A percentile compares a stretch with the other conserved stretches of the same genome.
These are phyloP conservation scores for Pezicula radicicola DNA, from an alignment of 2,329 filamentous ascomycete genomes.

Conservation along the genomic window DNA sequence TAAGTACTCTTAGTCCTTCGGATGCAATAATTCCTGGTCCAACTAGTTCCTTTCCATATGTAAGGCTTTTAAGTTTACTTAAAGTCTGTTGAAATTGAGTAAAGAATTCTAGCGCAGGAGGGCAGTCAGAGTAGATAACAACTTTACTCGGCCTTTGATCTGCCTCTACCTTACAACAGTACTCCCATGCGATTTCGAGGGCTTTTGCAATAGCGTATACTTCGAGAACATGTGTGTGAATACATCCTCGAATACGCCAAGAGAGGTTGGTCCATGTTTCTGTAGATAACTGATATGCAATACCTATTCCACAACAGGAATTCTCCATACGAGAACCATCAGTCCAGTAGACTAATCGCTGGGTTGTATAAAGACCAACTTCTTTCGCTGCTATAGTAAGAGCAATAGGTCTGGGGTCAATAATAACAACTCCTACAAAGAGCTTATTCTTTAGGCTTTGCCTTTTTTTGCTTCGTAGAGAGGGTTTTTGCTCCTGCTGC, in stretches of 20 bases:
- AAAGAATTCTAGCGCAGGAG: slow-evolving; percentile 2
- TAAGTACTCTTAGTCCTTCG: slow-evolving; percentile 4
- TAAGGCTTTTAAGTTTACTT: not conserved
- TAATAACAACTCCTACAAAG: slow-evolving; percentile 4
- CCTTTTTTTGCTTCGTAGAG: not conserved
- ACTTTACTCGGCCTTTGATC: slow-evolving; percentile 2
- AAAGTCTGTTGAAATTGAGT: not conserved
- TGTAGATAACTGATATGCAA: slow-evolving; percentile 2
- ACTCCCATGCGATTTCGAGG: slow-evolving; percentile 7
- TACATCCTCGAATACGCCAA: slow-evolving; percentile 4
- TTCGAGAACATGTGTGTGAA: slow-evolving; percentile 4
- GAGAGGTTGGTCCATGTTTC: slow-evolving; percentile 2
- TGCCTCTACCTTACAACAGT: not conserved
- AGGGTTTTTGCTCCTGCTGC: not conserved
- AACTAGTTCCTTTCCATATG: slow-evolving; percentile 4
- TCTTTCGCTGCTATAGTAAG: slow-evolving; percentile 3
- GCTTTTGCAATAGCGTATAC: slow-evolving; percentile 8
- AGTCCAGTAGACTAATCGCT: slow-evolving; percentile 7
- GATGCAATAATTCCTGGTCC: slow-evolving; percentile 6
- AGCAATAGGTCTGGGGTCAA: slow-evolving; percentile 2
- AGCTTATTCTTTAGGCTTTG: slow-evolving; percentile 2
- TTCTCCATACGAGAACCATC: slow-evolving; percentile 1
- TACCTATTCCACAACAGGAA: slow-evolving; percentile 4
- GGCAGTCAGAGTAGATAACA: slow-evolving; percentile 3
- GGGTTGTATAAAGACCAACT: not conserved